These are phyloP conservation scores for Talaromyces sp. DNA, from an alignment of 2,329 filamentous ascomycete genomes.

Conservation along the genomic window DNA sequence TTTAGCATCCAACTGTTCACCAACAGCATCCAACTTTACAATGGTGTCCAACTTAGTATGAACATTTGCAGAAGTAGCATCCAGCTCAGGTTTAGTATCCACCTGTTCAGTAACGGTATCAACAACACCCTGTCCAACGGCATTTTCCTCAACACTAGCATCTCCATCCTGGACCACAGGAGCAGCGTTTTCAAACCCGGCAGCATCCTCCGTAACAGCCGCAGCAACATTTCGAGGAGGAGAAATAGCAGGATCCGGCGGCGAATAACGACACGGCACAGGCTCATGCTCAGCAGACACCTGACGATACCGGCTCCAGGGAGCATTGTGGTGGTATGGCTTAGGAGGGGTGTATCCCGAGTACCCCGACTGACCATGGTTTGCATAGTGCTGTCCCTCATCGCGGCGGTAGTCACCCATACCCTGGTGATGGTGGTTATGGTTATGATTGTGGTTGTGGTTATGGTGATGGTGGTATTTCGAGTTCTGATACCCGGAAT, in stretches of 20 bases:
- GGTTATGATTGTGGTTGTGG: not conserved
- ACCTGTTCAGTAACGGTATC: not conserved
- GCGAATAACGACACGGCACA: not conserved
- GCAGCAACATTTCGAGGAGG: not conserved
- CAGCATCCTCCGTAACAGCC: not conserved
- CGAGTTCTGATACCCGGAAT: not conserved
- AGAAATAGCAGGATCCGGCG: not conserved
- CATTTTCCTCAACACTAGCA: not conserved
- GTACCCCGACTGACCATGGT: not conserved
- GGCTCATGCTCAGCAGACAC: not conserved
- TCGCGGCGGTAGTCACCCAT: not conserved
- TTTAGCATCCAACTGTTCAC: not conserved
- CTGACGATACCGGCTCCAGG: not conserved
- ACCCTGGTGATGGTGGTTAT: not conserved
- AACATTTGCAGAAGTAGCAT: not conserved
- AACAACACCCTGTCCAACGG: not conserved
- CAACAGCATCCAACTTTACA: not conserved
- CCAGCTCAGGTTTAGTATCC: not conserved
- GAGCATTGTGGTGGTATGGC: not conserved
- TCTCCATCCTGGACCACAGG: not conserved
- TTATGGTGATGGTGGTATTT: not conserved
- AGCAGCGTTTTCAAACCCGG: not conserved
- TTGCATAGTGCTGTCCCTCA: not conserved
- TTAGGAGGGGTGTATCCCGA: not conserved
- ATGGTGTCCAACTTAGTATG: not conserved